Base-by-base conservation (phyloP, 2,329 filamentous ascomycete genomes). In the Colletotrichum cereale region DNA sequence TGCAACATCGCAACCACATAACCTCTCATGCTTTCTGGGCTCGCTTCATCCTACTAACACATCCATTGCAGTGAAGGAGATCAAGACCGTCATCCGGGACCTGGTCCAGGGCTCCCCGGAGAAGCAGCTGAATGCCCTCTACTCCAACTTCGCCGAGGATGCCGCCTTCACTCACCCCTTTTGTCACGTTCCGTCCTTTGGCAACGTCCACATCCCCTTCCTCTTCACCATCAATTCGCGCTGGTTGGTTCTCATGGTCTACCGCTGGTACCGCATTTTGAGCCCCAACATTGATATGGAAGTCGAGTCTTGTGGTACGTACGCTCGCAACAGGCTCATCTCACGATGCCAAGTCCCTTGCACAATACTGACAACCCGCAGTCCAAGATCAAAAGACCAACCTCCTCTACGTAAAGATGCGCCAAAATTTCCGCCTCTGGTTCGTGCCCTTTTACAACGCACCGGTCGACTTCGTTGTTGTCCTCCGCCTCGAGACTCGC, bases 201-300 rank as follows among this genome's bases (percentile, higher is more conserved):
- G 79, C 4, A 78, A 83, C 24, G 74, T 82, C 38, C 70, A 78
- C 2, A 61, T 88, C 1, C 86, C 84, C 1, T 75, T 86, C 2
- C 74, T 84, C 0, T 47, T 42, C 50, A 75, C 77, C 1, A 66
- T 88, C 31, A 88, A 91, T 73, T 95, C 92, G 12, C 86, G 93
- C 53, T 89, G 86, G 82, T 78, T 93, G 7, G 86, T 97, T 24
- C 83, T 88, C 58, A 86, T 87, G 75, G 91, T 97, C 67, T 97
- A 94, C 78, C 89, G 90, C 50, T 95, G 92, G 93, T 96, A 97
- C 81, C 93, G 94, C 77, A 92, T 96, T 74, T 85, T 97, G 78
- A 94, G 91, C 73, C 95, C 95, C 0, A 84, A 85, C 24, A 93
- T 96, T 74, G 86, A 91, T 53, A 82, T 96, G 16, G 82, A 87